A percentile compares a stretch with the other conserved stretches of the same genome.
These are phyloP conservation scores for Sclerotinia sclerotiorum DNA, from an alignment of 2,329 filamentous ascomycete genomes.

Conservation along the genomic window DNA sequence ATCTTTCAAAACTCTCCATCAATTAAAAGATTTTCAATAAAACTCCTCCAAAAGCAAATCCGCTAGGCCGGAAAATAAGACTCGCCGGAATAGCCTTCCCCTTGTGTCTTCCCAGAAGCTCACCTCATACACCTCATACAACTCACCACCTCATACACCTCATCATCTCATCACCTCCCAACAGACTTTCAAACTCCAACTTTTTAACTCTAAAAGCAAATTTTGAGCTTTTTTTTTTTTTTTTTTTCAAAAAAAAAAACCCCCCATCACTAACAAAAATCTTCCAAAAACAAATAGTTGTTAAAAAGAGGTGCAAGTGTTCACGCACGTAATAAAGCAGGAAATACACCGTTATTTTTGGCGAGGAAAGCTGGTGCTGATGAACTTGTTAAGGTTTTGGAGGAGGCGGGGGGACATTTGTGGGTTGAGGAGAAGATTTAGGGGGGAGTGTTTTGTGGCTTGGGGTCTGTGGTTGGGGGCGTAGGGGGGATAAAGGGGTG, in stretches of 20 bases:
- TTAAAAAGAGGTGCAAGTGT: conserved; percentile 64
- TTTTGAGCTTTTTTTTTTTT: too few species aligned
- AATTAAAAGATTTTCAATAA: background rate
- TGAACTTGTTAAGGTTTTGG: conserved; percentile 55
- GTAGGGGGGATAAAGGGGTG: too few species aligned
- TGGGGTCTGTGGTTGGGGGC: too few species aligned
- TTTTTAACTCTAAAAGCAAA: too few species aligned
- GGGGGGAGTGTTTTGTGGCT: too few species aligned
- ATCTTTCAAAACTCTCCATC: background rate
- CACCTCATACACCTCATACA: background rate
- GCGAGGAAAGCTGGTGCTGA: conserved; percentile 57
- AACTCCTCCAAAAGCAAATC: background rate
- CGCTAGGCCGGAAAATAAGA: background rate
- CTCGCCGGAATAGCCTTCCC: too few species aligned
- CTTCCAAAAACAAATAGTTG: conserved; percentile 2
- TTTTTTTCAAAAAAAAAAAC: too few species aligned
- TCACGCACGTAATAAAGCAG: conserved; percentile 62
- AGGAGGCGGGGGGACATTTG: conserved; percentile 59
- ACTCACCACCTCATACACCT: too few species aligned
- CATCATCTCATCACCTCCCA: background rate
- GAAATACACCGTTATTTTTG: conserved; percentile 65
- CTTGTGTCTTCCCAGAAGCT: background rate
- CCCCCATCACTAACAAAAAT: background rate
- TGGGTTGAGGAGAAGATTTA: conserved; percentile 50
- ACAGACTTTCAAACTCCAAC: background rate